Percentiles rank a stretch among this genome's conserved stretches.
These are phyloP conservation scores for Backusella australiensis DNA, from an alignment of 192 early-diverging fungal species.

Conservation along the genomic window DNA sequence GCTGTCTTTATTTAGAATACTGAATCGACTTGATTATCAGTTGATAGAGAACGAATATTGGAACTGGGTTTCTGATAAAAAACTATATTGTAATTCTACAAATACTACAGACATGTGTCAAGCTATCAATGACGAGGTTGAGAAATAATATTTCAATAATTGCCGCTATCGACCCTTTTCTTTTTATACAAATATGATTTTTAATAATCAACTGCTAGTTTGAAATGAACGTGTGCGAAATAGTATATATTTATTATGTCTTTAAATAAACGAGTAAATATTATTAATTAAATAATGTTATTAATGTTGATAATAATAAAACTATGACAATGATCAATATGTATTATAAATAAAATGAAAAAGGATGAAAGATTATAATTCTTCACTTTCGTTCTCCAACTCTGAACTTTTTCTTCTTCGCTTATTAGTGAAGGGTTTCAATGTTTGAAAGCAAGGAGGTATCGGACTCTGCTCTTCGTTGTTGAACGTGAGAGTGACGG, in stretches of 20 bases:
- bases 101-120: background rate
- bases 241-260: too few species aligned
- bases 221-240: too few species aligned
- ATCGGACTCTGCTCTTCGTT: background rate
- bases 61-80: conserved; percentile 54
- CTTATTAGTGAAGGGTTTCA: too few species aligned
- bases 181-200: background rate
- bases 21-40: conserved; percentile 46
- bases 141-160: background rate
- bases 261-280: too few species aligned
- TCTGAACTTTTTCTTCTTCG: too few species aligned
- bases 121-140: conserved; percentile 7
- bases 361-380: too few species aligned
- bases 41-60: conserved; percentile 50
- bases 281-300: too few species aligned
- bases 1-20: conserved; percentile 40
- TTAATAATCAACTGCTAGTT: too few species aligned
- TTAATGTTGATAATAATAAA: too few species aligned
- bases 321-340: too few species aligned
- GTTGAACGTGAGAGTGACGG: background rate
- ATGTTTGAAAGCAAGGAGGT: background rate
- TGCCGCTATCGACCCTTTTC: background rate
- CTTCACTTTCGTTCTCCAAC: too few species aligned
- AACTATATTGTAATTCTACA: conserved; percentile 30
- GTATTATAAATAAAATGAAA: too few species aligned